Evolutionary conservation across 2,329 filamentous ascomycete species (phyloP).

Genomic region (Penicillium oxalicum): DNA sequence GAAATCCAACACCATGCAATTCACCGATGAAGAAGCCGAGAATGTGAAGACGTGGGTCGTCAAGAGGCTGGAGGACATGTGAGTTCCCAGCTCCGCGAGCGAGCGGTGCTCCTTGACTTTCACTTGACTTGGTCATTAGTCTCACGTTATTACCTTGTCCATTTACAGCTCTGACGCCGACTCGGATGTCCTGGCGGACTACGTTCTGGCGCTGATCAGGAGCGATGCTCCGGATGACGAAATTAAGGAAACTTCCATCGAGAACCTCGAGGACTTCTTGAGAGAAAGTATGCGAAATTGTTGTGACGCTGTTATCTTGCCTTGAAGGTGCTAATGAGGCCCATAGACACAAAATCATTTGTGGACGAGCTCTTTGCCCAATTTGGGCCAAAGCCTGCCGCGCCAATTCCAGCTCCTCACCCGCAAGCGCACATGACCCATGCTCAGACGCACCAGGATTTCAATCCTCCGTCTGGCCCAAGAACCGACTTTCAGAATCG

Average conservation of each 20-base stretch:
- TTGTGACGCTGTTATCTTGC: slow-evolving; percentile 8
- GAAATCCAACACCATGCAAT: slow-evolving; percentile 41
- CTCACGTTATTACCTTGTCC: slow-evolving; percentile 7
- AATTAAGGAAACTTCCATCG: slow-evolving; percentile 48
- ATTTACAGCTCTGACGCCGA: slow-evolving; percentile 54
- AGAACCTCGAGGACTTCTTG: slow-evolving; percentile 55
- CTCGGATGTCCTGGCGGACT: slow-evolving; percentile 56
- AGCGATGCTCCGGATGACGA: slow-evolving; percentile 51
- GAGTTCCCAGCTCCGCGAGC: slow-evolving; percentile 22
- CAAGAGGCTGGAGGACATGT: slow-evolving; percentile 54
- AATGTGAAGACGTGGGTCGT: slow-evolving; percentile 55
- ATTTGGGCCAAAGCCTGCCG: slow-evolving; percentile 42
- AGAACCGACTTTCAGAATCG: slow-evolving; percentile 33
- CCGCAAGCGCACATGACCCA: slow-evolving; percentile 11
- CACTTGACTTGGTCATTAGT: neutral
- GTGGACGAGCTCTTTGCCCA: slow-evolving; percentile 52
- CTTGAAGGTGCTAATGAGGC: slow-evolving; percentile 11
- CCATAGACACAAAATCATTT: slow-evolving; percentile 46
- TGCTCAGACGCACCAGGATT: slow-evolving; percentile 17
- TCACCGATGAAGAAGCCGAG: slow-evolving; percentile 48
- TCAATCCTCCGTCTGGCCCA: slow-evolving; percentile 21
- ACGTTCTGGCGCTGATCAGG: slow-evolving; percentile 54
- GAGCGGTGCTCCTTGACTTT: neutral
- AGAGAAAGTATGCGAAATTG: slow-evolving; percentile 41
- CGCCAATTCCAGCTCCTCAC: slow-evolving; percentile 21